phyloP scores from a whole-genome alignment of 306 rosid genomes.

The Lupinus albus region DNA sequence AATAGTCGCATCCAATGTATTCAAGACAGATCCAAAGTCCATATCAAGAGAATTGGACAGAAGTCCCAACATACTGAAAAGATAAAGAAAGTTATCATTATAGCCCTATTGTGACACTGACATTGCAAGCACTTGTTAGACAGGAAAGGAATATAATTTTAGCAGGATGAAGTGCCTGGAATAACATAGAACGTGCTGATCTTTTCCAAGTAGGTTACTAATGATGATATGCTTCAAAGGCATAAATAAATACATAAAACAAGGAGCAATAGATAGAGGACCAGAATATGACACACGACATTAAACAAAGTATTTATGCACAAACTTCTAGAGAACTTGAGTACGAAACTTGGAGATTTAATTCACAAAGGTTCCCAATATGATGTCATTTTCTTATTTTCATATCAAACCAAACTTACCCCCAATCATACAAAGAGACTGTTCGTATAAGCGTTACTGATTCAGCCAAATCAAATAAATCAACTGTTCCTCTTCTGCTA shows the following conservation, averaged over 20 bases:
- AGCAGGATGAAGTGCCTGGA: constrained; percentile 1
- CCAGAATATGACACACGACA: constrained; percentile 13
- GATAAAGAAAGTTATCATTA: constrained; percentile 20
- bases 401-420: constrained; percentile 63
- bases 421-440: constrained; percentile 93
- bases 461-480: constrained; percentile 85
- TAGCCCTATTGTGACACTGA: constrained; percentile 5
- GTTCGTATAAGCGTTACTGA: constrained; percentile 66
- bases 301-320: constrained; percentile 15
- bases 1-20: constrained; percentile 32
- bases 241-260: not conserved
- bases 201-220: constrained; percentile 14
- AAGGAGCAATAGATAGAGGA: constrained; percentile 22
- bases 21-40: constrained; percentile 36
- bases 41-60: constrained; percentile 11
- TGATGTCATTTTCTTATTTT: constrained; percentile 29
- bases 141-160: constrained; percentile 24
- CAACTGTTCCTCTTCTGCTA: constrained; percentile 85
- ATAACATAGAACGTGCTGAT: constrained; percentile 21
- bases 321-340: constrained; percentile 24
- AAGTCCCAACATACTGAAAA: constrained; percentile 25
- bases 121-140: constrained; percentile 23
- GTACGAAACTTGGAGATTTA: constrained; percentile 26
- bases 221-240: constrained; percentile 14
- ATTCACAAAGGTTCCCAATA: constrained; percentile 32